phyloP scores from a whole-genome alignment of 805 yeast species.

The Starmerella vitae region DNA sequence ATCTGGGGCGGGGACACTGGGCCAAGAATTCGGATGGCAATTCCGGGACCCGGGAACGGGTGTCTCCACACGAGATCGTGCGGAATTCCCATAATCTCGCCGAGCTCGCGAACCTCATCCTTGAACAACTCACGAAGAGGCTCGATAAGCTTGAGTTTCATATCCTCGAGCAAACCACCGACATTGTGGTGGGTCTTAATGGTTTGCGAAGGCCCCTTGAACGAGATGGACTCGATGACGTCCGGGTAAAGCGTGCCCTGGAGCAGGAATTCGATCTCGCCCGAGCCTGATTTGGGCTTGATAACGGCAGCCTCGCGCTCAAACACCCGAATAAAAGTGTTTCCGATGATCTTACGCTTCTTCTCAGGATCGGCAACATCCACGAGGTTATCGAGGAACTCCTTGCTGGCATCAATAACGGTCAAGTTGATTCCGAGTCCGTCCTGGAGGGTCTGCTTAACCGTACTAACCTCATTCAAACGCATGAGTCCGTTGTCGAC shows the following conservation, averaged over 20 bases:
- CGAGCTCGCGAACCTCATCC: slow-evolving; percentile 95
- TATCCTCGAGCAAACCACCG: slow-evolving; percentile 93
- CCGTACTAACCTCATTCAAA: slow-evolving; percentile 78
- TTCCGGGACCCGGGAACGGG: slow-evolving; percentile 99
- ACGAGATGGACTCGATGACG: slow-evolving; percentile 94
- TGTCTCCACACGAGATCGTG: slow-evolving; percentile 98
- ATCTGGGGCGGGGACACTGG: slow-evolving; percentile 91
- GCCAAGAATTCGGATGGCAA: slow-evolving; percentile 94
- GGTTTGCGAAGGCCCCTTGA: slow-evolving; percentile 99
- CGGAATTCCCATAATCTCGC: slow-evolving; percentile 88
- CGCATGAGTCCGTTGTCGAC: slow-evolving; percentile 98
- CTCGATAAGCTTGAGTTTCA: slow-evolving; percentile 96
- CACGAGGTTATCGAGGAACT: slow-evolving; percentile 70
- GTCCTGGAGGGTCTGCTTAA: slow-evolving; percentile 75
- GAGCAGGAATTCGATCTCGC: slow-evolving; percentile 79
- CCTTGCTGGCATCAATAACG: slow-evolving; percentile 87
- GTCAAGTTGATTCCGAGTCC: slow-evolving; percentile 91
- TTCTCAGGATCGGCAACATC: slow-evolving; percentile 98
- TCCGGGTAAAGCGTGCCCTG: slow-evolving; percentile 98
- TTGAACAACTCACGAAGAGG: slow-evolving; percentile 97
- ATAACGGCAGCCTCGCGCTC: slow-evolving; percentile 91
- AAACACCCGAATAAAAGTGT: slow-evolving; percentile 92
- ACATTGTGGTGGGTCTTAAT: slow-evolving; percentile 99
- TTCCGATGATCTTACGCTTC: slow-evolving; percentile 97
- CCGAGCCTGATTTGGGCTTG: slow-evolving; percentile 66